These are phyloP conservation scores for Coffea canephora DNA, from an alignment of 257 asterid genomes.

Conservation along the genomic window DNA sequence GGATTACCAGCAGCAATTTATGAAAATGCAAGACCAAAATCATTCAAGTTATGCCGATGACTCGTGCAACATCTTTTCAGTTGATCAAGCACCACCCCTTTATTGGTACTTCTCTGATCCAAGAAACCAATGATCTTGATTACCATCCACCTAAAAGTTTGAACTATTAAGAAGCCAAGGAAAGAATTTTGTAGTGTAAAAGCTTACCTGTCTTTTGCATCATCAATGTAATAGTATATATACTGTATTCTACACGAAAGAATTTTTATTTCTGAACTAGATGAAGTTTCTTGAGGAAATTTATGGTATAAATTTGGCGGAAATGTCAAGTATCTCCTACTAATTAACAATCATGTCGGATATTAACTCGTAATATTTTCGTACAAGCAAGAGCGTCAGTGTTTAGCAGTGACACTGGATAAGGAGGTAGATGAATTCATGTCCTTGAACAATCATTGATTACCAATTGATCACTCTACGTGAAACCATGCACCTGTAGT, in stretches of 20 bases:
- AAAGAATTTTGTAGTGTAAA: not conserved
- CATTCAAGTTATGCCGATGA: slow-evolving; percentile 23
- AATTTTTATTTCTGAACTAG: not conserved
- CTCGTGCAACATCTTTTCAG: slow-evolving; percentile 30
- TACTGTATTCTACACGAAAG: slow-evolving; percentile 2
- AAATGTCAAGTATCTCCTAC: not conserved
- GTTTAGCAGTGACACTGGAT: not conserved
- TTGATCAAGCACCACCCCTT: slow-evolving; percentile 38
- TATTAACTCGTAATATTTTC: not conserved
- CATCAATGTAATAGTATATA: not conserved
- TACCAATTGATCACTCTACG: not conserved
- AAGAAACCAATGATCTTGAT: slow-evolving; percentile 16
- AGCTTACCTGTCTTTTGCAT: not conserved
- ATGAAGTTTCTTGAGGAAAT: not conserved
- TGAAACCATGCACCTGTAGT: not conserved
- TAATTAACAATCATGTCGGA: not conserved
- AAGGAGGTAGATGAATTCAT: not conserved
- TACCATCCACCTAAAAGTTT: slow-evolving; percentile 8
- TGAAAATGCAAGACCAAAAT: slow-evolving; percentile 27
- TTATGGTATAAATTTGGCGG: not conserved
- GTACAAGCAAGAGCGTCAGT: not conserved
- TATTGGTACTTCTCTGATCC: slow-evolving; percentile 31
- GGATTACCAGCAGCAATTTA: slow-evolving; percentile 15
- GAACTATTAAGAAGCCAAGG: not conserved
- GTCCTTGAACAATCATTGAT: not conserved